Evolutionary conservation across 495 filamentous ascomycete species (phyloP), one percentile per base, ranked within the genome.

Genomic region (Aspergillus heteromorphus): DNA sequence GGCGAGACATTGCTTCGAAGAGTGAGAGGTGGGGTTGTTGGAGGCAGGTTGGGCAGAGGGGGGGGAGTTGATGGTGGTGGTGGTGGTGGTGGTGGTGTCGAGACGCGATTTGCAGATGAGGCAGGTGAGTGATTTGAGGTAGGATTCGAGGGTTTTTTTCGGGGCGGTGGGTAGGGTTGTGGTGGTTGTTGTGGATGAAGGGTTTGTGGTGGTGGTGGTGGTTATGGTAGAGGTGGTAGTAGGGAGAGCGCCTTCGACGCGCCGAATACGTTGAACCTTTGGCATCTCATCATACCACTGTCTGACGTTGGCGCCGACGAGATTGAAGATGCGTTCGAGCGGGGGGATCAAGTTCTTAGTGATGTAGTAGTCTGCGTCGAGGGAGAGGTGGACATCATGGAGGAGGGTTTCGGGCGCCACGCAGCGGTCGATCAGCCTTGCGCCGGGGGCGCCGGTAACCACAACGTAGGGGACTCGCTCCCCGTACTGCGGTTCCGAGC

Each of bases 311-410:
- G 91, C 93, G 27, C 93, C 93, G 21, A 97, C 90, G 11, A 98
- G 83, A 66, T 95, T 96, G 78, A 98, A 97, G 49, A 98, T 97
- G 13, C 93, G 83, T 70, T 95, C 93, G 2, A 98, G 78, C 2
- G 93, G 93, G 17, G 95, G 95, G 47, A 98, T 93, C 20, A 98
- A 63, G 62, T 96, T 97, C 75, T 96, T 97, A 7, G 80, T 80
- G 59, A 97, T 97, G 69, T 98, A 98, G 70, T 98, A 98, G 61
- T 96, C 91, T 0, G 92, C 82, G 62, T 98, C 93, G n/a, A 98
- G 78, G 57, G 89, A 84, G n/a, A 85, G 75, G 53, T 88, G 79
- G 18, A 86, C 81, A 54, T 87, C 86, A 34, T 82, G 71, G 2
- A 97, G 73, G n/a, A 97, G 78, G 19, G 80, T 80, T 65, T 96